Evolutionary conservation across 371 early-diverging fungal species (phyloP), one percentile per base, ranked within the genome.

Genomic region (Mucor plumbeus): DNA sequence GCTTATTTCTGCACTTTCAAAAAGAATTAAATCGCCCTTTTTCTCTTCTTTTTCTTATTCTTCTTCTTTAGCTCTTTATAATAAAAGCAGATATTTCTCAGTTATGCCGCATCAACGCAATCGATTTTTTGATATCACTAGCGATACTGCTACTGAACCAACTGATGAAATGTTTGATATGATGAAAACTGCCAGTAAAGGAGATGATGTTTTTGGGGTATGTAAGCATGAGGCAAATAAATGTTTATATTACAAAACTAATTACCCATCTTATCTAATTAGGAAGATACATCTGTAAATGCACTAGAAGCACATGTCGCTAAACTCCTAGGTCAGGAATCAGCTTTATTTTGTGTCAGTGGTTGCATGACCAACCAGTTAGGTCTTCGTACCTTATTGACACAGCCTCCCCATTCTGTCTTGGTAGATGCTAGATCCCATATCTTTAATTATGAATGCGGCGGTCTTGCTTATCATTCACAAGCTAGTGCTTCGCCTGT

Each of bases 341-440:
- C 90, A 0, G 93, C 91, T 8, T 74, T 97, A 7, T 96, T 94
- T 73, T 89, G 91, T 64, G 82, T 87, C 0, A 86, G 89, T 3
- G 95, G 93, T 0, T 94, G 94, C 13, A 91, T 96, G 92, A 78
- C 92, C 59, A 97, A 96, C 76, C 92, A 96, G 76, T 66, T 96
- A 11, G 95, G 90, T 11, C 82, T 95, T 47, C 90, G 96, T n/a
- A 71, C 88, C 0, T 89, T 91, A 44, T 71, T 97, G 8, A 72
- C 71, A 34, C 82, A 84, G 39, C 94, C 95, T n/a, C 96, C 96
- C 0, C 88, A 94, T 56, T 88, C 91, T 1, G 87, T 95, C 3
- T 59, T 95, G 8, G 84, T 83, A 53, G 97, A 97, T 67, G 67
- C 76, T n/a, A 82, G 95, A 26, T 81, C 94, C 0, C 97, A 96